These are phyloP conservation scores for Malus orientalis DNA, from an alignment of 306 rosid species.

Conservation along the genomic window DNA sequence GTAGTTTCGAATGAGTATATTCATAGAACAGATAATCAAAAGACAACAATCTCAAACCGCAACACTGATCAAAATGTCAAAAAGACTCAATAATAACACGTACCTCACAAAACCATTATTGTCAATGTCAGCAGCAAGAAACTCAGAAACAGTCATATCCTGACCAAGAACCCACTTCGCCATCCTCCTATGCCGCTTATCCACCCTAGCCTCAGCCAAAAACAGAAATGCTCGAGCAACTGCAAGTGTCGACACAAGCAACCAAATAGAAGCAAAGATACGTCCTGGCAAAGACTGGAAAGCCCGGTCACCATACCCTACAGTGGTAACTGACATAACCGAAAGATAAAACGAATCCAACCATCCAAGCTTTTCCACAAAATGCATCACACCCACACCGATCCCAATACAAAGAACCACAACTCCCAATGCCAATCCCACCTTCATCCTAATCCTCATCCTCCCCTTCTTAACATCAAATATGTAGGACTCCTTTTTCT, in stretches of 20 bases:
- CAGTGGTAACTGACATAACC: slow-evolving; percentile 95
- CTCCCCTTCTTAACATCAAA: slow-evolving; percentile 94
- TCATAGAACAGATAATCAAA: background rate
- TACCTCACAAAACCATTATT: slow-evolving; percentile 94
- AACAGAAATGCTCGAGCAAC: slow-evolving; percentile 89
- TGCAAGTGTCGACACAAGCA: slow-evolving; percentile 87
- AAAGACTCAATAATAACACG: background rate
- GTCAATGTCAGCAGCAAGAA: slow-evolving; percentile 94
- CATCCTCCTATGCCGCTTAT: slow-evolving; percentile 88
- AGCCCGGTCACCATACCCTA: slow-evolving; percentile 84
- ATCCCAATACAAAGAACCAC: slow-evolving; percentile 81
- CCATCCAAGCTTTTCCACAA: slow-evolving; percentile 78
- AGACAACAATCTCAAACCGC: background rate
- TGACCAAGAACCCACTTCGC: slow-evolving; percentile 98
- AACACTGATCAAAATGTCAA: background rate
- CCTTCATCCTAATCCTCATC: slow-evolving; percentile 98
- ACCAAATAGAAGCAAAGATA: slow-evolving; percentile 83
- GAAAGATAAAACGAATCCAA: slow-evolving; percentile 89
- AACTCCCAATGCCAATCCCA: slow-evolving; percentile 81
- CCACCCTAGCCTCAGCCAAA: slow-evolving; percentile 97
- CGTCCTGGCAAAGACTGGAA: slow-evolving; percentile 74
- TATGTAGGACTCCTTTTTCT: slow-evolving; percentile 54
- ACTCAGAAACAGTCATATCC: slow-evolving; percentile 84
- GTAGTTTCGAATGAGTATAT: background rate
- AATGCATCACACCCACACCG: slow-evolving; percentile 81